Evolutionary conservation across 768 basidiomycete species (phyloP), one percentile per base, ranked within the genome.

Genomic region (Russula vinacea): DNA sequence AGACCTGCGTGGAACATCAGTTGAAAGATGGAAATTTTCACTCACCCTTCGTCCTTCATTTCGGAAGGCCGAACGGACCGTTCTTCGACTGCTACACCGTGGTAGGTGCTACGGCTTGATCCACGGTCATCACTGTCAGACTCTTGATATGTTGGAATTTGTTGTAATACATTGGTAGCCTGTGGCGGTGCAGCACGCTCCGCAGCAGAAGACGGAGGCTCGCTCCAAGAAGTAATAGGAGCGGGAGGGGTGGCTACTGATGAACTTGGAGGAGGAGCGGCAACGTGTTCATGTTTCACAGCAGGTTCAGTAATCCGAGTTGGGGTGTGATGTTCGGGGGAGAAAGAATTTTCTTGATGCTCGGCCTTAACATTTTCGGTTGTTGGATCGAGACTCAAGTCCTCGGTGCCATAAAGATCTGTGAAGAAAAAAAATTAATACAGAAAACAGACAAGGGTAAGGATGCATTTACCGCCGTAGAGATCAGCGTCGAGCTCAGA

Each of bases 41-140:
- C 93, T 91, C 84, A 96, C 94, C 94, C 94, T 90, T 94, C 94
- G 70, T 96, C 94, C 75, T 92, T 92, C 91, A 92, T 93, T 75
- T 95, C 93, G 13, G 87, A 87, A 24, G 90, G 90, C 32, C 90
- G 81, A 35, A 92, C 77, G 58, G 82, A 82, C 56, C 88, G 81
- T 71, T 87, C 83, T 52, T 80, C 78, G 58, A 77, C 74, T 26
- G 78, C 22, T 7, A 60, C 33, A 53, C 44, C n/a, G 22, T 64
- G 56, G 44, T 69, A 79, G 66, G 77, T 80, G 22, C 72, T 77
- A 24, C 64, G 55, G 11, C 32, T 72, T 66, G 55, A 70, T 68
- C 57, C 75, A 65, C 70, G 75, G 66, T 58, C 67, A 53, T 70
- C 78, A 13, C 35, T 56, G 24, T 67, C 56, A 4, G 58, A 56